Evolutionary conservation across 192 early-diverging fungal genomes (phyloP), one percentile per base, ranked within the genome.

Genomic region (Entomortierella beljakovae): DNA sequence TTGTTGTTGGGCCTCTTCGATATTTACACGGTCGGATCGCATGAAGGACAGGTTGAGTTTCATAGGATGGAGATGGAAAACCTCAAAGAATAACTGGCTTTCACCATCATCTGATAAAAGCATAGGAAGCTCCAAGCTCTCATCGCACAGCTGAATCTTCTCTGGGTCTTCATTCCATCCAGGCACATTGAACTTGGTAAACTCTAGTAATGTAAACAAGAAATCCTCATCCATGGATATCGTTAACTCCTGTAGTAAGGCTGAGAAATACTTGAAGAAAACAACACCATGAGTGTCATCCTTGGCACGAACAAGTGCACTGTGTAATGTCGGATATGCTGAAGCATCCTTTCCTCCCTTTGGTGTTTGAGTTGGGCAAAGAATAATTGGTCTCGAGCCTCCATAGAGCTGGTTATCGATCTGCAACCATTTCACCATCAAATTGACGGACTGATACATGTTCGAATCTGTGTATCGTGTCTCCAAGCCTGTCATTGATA

Each of bases 1-100:
- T 49, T 84, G 86, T 26, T 70, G 66, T 20, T 70, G 61, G 9
- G 87, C 83, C 52, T 92, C 89, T 55, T 94, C 93, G 29, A 86
- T 85, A 58, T 90, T 90, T 5, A 82, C 83, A 18, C 72, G 83
- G 52, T 94, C 87, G 31, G 94, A 94, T 66, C 96, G 85, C 68
- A 94, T 89, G 83, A 98, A 99, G 11, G 98, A 97, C n/a, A 99
- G 82, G 74, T 98, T 97, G 71, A 97, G 82, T 73, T 96, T 96
- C 73, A 98, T 89, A 0, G 98, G 98, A 69, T 98, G 96, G 46
- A 98, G 85, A 54, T 95, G 91, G 50, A 99, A 88, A 40, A 91
- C 88, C 79, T 98, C 98, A 89, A 98, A 99, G 77, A 98, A 99
- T 57, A 97, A 64, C 71, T 93, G 90, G 25, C 83, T 80, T 13